Evolutionary conservation across 352 stramenopile species (phyloP).

Genomic region (Blastocystis sp.): DNA sequence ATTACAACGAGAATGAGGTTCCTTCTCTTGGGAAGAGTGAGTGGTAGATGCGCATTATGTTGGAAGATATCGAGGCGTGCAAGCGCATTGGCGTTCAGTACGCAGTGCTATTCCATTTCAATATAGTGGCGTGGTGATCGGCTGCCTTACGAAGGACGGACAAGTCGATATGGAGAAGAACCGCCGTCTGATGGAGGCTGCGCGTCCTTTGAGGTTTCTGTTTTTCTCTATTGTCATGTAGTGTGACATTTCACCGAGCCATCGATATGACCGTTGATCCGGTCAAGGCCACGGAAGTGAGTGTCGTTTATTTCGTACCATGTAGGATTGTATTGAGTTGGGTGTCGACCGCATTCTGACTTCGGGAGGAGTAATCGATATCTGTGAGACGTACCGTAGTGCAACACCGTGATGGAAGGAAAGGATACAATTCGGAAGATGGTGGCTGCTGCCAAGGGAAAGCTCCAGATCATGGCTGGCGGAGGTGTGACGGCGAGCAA

Average conservation of each 20-base stretch:
- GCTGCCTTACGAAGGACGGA: slow-evolving; percentile 6
- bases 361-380: slow-evolving; percentile 2
- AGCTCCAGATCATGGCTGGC: slow-evolving; percentile 11
- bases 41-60: slow-evolving; percentile 1
- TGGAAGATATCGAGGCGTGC: slow-evolving; percentile 10
- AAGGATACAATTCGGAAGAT: slow-evolving; percentile 17
- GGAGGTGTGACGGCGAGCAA: slow-evolving; percentile 10
- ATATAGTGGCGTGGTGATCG: slow-evolving; percentile 18
- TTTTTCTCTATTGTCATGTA: not conserved
- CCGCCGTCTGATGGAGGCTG: not conserved
- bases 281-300: not conserved
- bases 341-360: slow-evolving; percentile 25
- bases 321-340: not conserved
- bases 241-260: slow-evolving; percentile 25
- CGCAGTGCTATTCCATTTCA: not conserved
- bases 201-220: not conserved
- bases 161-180: slow-evolving; percentile 16
- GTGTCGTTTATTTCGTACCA: not conserved
- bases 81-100: slow-evolving; percentile 3
- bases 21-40: not conserved
- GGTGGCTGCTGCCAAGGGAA: not conserved
- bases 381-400: not conserved
- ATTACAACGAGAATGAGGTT: slow-evolving; percentile 19
- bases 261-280: slow-evolving; percentile 24
- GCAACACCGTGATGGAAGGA: not conserved